A percentile compares a stretch with the other conserved stretches of the same genome.
Evolutionary conservation across 192 early-diverging fungal genomes (phyloP).

Genomic region (Obelidium mucronatum): DNA sequence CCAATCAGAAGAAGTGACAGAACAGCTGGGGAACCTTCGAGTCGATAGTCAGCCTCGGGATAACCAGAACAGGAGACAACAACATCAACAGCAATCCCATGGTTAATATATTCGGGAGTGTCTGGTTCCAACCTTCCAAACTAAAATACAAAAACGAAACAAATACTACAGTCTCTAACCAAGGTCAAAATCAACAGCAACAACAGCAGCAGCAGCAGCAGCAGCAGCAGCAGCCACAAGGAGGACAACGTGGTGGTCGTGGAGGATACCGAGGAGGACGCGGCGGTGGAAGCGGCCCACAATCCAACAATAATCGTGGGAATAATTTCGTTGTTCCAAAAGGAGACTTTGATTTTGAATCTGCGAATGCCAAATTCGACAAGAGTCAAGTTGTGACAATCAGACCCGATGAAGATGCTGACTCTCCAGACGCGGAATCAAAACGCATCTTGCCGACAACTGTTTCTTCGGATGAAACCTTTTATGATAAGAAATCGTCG

Average conservation of each 20-base stretch:
- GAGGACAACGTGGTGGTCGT: slow-evolving; percentile 45
- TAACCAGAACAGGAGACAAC: slow-evolving; percentile 40
- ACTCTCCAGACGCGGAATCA: slow-evolving; percentile 34
- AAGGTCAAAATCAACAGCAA: slow-evolving; percentile 28
- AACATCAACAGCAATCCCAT: slow-evolving; percentile 36
- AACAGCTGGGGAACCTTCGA: slow-evolving; percentile 1
- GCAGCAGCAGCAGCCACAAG: too few species aligned
- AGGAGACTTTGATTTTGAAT: slow-evolving; percentile 95
- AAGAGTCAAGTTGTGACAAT: slow-evolving; percentile 53
- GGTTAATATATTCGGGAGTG: too few species aligned
- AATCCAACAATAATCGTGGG: slow-evolving; percentile 48
- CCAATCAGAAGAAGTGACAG: neutral
- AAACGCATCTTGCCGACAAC: slow-evolving; percentile 33
- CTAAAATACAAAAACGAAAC: neutral
- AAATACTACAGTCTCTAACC: slow-evolving; percentile 27
- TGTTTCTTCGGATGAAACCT: slow-evolving; percentile 54
- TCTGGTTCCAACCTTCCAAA: too few species aligned
- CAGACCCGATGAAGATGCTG: neutral
- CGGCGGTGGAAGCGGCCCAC: slow-evolving; percentile 27
- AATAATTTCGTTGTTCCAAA: slow-evolving; percentile 64
- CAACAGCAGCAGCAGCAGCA: slow-evolving; percentile 47
- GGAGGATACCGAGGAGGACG: slow-evolving; percentile 49
- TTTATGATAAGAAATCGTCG: slow-evolving; percentile 78
- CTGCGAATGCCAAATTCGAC: slow-evolving; percentile 94
- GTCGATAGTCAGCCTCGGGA: slow-evolving; percentile 5